Evolutionary conservation across 371 early-diverging fungal genomes (phyloP).

Genomic region (Apophysomyces elegans): DNA sequence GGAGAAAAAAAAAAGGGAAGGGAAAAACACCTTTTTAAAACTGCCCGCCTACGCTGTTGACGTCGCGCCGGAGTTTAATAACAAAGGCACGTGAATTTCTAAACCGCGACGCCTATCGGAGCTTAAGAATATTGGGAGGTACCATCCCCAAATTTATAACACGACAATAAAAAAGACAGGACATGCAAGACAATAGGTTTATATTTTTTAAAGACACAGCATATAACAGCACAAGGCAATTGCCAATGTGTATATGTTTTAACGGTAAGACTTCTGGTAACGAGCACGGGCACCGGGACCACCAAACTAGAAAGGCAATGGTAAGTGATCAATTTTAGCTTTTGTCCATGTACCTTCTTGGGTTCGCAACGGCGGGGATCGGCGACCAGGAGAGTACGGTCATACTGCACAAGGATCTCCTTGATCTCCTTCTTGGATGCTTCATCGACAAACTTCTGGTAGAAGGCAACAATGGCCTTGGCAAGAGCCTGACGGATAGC

Average conservation of each 20-base stretch:
- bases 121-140: background rate
- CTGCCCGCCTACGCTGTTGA: slow-evolving; percentile 9
- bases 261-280: slow-evolving; percentile 98
- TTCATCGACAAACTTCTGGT: slow-evolving; percentile 99
- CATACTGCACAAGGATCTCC: slow-evolving; percentile 94
- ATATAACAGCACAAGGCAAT: background rate
- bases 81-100: slow-evolving; percentile 1
- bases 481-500: slow-evolving; percentile 99
- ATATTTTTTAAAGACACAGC: slow-evolving; percentile 7
- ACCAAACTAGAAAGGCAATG: slow-evolving; percentile 74
- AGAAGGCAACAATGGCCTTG: slow-evolving; percentile 99
- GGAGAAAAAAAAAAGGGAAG: slow-evolving; percentile 11
- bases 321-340: slow-evolving; percentile 5
- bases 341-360: slow-evolving; percentile 80
- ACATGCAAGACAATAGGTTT: background rate
- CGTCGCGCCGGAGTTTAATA: slow-evolving; percentile 2
- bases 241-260: slow-evolving; percentile 38
- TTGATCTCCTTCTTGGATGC: slow-evolving; percentile 99
- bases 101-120: background rate
- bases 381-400: slow-evolving; percentile 98
- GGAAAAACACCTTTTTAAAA: slow-evolving; percentile 9
- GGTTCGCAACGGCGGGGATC: slow-evolving; percentile 99
- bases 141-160: background rate
- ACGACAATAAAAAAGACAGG: background rate
- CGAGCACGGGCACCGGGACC: slow-evolving; percentile 99